Evolutionary conservation across 1,139 yeast genomes (phyloP).

Genomic region (Hyphopichia burtonii): DNA sequence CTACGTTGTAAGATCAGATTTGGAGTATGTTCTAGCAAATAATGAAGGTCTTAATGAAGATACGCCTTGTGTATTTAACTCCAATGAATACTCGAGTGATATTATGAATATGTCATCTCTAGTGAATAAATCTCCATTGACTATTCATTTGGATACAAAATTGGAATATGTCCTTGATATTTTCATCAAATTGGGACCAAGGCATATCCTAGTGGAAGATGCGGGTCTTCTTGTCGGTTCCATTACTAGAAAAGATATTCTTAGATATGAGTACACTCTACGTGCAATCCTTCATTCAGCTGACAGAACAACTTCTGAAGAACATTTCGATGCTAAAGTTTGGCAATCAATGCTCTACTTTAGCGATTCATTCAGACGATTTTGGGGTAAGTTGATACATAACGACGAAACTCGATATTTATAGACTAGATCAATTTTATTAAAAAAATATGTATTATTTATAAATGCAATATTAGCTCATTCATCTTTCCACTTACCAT

Average conservation of each 20-base stretch:
- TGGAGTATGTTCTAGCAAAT: conserved; percentile 22
- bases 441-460: background rate
- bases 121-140: conserved; percentile 64
- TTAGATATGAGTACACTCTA: conserved; percentile 49
- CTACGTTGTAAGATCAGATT: conserved; percentile 33
- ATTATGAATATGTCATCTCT: conserved; percentile 34
- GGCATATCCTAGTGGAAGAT: conserved; percentile 64
- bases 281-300: conserved; percentile 21
- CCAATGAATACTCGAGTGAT: conserved; percentile 9
- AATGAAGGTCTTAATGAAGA: conserved; percentile 14
- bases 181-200: conserved; percentile 80
- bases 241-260: conserved; percentile 65
- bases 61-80: conserved; percentile 19
- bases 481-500: conserved; percentile 81
- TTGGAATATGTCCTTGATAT: conserved; percentile 66
- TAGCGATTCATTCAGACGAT: conserved; percentile 18
- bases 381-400: conserved; percentile 29
- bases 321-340: conserved; percentile 30
- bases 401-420: conserved; percentile 27
- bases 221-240: conserved; percentile 56
- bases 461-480: conserved; percentile 12
- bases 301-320: conserved; percentile 13
- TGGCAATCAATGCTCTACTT: conserved; percentile 36
- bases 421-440: conserved; percentile 11
- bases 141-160: conserved; percentile 53